phyloP scores from a whole-genome alignment of 257 asterid species.

The Dorcoceras hygrometricum region DNA sequence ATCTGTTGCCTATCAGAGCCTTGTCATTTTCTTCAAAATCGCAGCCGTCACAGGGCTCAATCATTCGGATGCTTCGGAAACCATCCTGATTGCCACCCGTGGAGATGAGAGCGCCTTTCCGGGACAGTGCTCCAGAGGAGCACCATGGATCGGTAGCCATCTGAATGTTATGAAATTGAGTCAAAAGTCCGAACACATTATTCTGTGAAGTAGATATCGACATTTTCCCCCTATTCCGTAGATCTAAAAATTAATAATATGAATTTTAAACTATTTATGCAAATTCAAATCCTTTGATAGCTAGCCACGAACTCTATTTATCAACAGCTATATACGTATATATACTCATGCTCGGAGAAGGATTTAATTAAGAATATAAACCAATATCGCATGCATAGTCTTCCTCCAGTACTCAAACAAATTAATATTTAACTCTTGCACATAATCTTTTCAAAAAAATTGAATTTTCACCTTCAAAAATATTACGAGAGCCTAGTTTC shows the following conservation, averaged over 20 bases:
- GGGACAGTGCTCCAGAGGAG: slow-evolving; percentile 71
- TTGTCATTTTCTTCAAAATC: slow-evolving; percentile 42
- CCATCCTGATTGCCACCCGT: slow-evolving; percentile 78
- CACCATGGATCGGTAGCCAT: slow-evolving; percentile 79
- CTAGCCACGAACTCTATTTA: too few relatives aligned
- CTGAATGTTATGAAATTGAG: slow-evolving; percentile 28
- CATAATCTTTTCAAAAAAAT: not conserved
- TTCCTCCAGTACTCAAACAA: not conserved
- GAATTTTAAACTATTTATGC: not conserved
- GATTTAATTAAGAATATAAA: too few relatives aligned
- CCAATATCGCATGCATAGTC: not conserved
- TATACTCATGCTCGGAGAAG: too few relatives aligned
- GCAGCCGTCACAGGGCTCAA: slow-evolving; percentile 36
- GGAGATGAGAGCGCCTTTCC: slow-evolving; percentile 54
- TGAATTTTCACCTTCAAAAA: not conserved
- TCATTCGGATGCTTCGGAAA: slow-evolving; percentile 39
- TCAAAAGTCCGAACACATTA: not conserved
- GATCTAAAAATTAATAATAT: too few relatives aligned
- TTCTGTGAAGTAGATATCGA: not conserved
- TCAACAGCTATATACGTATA: too few relatives aligned
- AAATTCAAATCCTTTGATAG: too few relatives aligned
- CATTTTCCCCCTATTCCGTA: not conserved
- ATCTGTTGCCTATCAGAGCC: slow-evolving; percentile 51
- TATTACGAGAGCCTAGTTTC: not conserved
- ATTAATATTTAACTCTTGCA: not conserved